phyloP scores from a whole-genome alignment of 2,329 filamentous ascomycete species.

The Tetracladium maxilliforme region DNA sequence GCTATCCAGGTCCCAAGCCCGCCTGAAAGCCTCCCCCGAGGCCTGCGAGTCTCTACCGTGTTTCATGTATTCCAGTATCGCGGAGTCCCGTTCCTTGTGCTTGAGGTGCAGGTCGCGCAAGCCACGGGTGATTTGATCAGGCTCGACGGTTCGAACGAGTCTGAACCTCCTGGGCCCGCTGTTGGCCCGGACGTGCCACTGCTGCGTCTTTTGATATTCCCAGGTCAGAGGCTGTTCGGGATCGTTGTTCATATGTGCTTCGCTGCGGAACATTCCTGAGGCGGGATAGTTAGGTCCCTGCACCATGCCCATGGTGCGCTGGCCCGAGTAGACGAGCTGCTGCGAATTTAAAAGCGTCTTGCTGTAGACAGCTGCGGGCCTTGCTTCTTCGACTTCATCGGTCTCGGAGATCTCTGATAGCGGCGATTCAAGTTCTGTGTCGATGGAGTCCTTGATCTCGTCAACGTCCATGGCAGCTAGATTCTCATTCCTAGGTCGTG shows the following conservation, averaged over 20 bases:
- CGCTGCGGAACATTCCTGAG: conserved; percentile 25
- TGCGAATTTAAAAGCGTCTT: conserved; percentile 12
- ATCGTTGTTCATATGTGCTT: conserved; percentile 31
- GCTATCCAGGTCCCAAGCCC: no score
- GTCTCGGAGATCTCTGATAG: conserved; percentile 25
- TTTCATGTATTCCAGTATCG: no score
- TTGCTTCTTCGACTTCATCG: conserved; percentile 30
- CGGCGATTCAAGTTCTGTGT: background rate
- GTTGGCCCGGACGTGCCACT: conserved; percentile 18
- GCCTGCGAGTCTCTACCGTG: no score
- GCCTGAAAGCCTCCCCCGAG: no score
- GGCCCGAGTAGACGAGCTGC: conserved; percentile 20
- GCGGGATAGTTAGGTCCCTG: conserved; percentile 38
- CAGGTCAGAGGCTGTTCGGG: conserved; percentile 27
- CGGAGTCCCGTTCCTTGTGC: no score
- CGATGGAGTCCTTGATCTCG: background rate
- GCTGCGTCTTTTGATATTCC: conserved; percentile 26
- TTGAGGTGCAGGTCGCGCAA: no score
- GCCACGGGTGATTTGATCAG: no score
- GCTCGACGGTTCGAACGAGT: no score
- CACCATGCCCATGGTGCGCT: conserved; percentile 35
- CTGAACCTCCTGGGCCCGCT: no score
- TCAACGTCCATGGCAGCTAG: background rate
- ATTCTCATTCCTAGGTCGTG: background rate
- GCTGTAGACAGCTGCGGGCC: conserved; percentile 19